These are phyloP conservation scores for Orbilia quercus DNA, from an alignment of 2,329 filamentous ascomycete species.

Conservation along the genomic window DNA sequence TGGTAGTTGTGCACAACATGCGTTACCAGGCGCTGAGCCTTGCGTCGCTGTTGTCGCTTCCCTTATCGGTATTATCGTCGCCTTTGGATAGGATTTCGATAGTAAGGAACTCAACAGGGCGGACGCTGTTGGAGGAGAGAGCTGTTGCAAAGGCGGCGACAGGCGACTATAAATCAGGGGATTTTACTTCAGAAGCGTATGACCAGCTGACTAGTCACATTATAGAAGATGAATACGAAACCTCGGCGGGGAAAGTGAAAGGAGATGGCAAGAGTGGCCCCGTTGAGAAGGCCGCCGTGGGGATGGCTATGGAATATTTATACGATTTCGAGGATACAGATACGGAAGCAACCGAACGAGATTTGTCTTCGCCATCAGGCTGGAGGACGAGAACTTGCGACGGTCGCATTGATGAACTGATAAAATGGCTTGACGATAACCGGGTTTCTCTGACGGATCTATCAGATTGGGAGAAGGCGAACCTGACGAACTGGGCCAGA, in stretches of 20 bases:
- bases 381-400: constrained; percentile 23
- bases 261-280: constrained; percentile 20
- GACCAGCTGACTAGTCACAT: constrained; percentile 32
- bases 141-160: constrained; percentile 15
- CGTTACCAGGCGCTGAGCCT: constrained; percentile 5
- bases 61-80: constrained; percentile 7
- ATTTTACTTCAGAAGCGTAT: constrained; percentile 36
- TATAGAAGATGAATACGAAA: constrained; percentile 26
- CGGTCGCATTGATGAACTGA: constrained; percentile 20
- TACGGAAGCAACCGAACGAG: constrained; percentile 13
- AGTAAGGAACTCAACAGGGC: background rate
- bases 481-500: constrained; percentile 51
- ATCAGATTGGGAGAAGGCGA: constrained; percentile 28
- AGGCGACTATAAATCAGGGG: constrained; percentile 22
- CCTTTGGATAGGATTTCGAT: constrained; percentile 4
- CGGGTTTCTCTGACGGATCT: constrained; percentile 8
- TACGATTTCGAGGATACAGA: background rate
- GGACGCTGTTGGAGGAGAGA: constrained; percentile 3
- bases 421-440: constrained; percentile 34
- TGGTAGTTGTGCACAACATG: constrained; percentile 30
- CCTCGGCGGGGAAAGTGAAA: background rate
- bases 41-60: constrained; percentile 20
- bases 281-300: constrained; percentile 20
- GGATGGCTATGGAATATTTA: background rate
- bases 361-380: constrained; percentile 11